Evolutionary conservation across 495 filamentous ascomycete genomes (phyloP).

Genomic region (Parathielavia appendiculata): DNA sequence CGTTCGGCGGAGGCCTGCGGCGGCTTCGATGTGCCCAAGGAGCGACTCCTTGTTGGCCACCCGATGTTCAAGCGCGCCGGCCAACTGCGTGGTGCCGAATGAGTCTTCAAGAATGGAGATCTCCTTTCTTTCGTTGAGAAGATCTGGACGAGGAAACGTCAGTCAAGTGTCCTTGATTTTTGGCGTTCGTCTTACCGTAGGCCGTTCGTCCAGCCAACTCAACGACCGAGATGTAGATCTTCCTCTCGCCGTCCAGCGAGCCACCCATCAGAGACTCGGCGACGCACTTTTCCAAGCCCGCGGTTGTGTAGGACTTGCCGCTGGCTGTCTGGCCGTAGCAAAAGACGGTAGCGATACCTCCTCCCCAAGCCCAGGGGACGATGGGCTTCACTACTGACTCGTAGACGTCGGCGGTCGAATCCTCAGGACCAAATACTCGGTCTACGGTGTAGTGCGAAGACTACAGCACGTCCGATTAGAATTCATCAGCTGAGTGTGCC

Average conservation of each 20-base stretch:
- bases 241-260: conserved; percentile 21
- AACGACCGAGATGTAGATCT: conserved; percentile 22
- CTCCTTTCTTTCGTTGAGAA: conserved; percentile 25
- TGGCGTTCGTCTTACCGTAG: not conserved
- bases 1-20: conserved; percentile 21
- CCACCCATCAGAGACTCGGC: conserved; percentile 24
- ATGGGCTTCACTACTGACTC: conserved; percentile 18
- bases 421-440: conserved; percentile 18
- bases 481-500: too few relatives aligned
- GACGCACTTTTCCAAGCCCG: conserved; percentile 22
- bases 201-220: conserved; percentile 24
- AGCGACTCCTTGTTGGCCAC: conserved; percentile 18
- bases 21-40: conserved; percentile 19
- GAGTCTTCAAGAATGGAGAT: conserved; percentile 30
- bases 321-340: conserved; percentile 48
- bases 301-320: conserved; percentile 45
- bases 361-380: conserved; percentile 27
- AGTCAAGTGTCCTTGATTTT: not conserved
- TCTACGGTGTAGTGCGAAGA: conserved; percentile 24
- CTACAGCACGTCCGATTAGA: not conserved
- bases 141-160: conserved; percentile 10
- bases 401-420: conserved; percentile 23
- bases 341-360: conserved; percentile 34
- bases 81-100: conserved; percentile 24
- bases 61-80: conserved; percentile 20